Percentiles rank a stretch among this genome's conserved stretches.
These are phyloP conservation scores for Dothistroma septosporum DNA, from an alignment of 2,329 filamentous ascomycete species.

Conservation along the genomic window DNA sequence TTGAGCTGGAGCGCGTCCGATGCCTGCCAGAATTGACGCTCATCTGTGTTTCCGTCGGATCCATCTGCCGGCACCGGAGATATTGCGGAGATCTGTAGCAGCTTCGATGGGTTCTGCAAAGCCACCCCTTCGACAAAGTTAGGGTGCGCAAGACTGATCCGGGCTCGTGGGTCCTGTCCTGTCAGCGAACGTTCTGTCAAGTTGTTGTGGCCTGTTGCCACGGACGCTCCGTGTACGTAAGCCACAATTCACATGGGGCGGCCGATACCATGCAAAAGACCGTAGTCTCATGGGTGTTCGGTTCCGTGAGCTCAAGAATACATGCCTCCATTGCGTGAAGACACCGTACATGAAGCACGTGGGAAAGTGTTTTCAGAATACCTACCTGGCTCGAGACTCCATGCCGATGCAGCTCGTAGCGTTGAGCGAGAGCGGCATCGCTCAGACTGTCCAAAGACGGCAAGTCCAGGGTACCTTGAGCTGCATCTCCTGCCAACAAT, in stretches of 20 bases:
- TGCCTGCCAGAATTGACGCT: conserved; percentile 28
- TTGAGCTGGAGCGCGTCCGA: conserved; percentile 28
- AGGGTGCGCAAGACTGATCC: conserved; percentile 6
- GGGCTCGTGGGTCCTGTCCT: not conserved
- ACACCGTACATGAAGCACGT: not conserved
- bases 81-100: conserved; percentile 25
- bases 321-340: not conserved
- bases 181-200: not conserved
- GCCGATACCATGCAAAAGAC: not conserved
- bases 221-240: not conserved
- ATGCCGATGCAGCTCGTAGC: conserved; percentile 21
- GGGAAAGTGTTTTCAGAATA: not conserved
- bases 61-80: conserved; percentile 17
- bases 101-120: conserved; percentile 25
- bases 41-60: conserved; percentile 17
- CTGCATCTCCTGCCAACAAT: conserved; percentile 44
- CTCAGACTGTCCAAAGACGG: conserved; percentile 24
- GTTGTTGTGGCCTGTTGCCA: not conserved
- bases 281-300: not conserved
- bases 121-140: conserved; percentile 19
- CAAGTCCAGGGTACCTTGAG: conserved; percentile 26
- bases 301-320: not conserved
- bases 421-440: conserved; percentile 24
- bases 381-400: conserved; percentile 8
- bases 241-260: not conserved